Conservation (phyloP, 164 flowering plant species). For the Magnolia officinalis region DNA sequence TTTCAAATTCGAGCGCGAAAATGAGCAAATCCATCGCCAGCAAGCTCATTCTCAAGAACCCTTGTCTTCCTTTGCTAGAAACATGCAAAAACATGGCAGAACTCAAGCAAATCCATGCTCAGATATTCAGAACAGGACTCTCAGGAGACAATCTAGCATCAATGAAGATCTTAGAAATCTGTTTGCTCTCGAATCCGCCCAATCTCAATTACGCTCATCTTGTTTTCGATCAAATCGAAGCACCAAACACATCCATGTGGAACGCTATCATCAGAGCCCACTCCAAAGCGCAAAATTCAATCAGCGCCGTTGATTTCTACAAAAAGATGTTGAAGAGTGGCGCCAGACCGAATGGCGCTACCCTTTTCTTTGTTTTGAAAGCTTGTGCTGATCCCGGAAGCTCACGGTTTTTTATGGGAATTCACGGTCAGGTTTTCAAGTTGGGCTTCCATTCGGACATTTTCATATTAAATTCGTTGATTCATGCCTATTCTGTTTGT, state of each 20-base stretch:
- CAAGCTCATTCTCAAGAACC: conserved; percentile 19
- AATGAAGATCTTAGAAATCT: conserved; percentile 3
- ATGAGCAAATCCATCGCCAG: conserved; percentile 15
- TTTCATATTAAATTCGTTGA: conserved; percentile 12
- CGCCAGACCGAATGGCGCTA: conserved; percentile 11
- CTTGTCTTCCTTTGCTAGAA: conserved; percentile 18
- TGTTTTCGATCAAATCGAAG: conserved; percentile 10
- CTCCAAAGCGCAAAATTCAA: background rate
- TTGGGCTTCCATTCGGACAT: conserved; percentile 13
- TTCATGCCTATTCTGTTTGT: conserved; percentile 10
- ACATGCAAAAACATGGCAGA: conserved; percentile 5
- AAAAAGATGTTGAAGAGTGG: conserved; percentile 9
- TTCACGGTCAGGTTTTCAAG: conserved; percentile 13
- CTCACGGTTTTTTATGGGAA: background rate
- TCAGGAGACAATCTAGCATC: conserved; percentile 3
- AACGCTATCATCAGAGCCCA: conserved; percentile 13
- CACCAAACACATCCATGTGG: conserved; percentile 12
- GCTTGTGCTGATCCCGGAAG: conserved; percentile 2
- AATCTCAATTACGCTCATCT: conserved; percentile 1
- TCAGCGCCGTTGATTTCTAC: conserved; percentile 3
- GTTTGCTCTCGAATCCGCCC: background rate
- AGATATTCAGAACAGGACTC: conserved; percentile 12
- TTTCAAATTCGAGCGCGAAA: background rate
- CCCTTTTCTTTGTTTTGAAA: conserved; percentile 13
- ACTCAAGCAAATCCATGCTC: conserved; percentile 23